Base-by-base conservation (phyloP, 257 asterid species). In the Fraxinus pennsylvanica region DNA sequence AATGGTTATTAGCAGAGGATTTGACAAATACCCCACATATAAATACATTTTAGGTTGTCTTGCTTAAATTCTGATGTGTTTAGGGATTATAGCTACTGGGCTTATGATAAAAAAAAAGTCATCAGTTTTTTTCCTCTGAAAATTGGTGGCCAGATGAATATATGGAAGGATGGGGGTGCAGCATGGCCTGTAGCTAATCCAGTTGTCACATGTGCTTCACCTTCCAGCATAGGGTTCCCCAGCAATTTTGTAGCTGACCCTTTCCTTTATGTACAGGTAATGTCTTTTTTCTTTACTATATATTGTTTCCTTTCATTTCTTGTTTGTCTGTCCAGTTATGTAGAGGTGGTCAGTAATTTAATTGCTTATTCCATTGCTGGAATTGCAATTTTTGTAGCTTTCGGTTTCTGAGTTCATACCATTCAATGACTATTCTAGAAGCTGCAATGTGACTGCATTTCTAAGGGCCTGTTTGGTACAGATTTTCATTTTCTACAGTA, bases 181-280 rank as follows among this genome's bases (percentile, higher is more conserved):
- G 96, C 99, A 75, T 95, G 98, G 97, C 98, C 99, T 41, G 92
- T 93, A 33, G 97, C 97, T 25, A 95, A 95, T 79, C 98, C 99
- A 3, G 91, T 95, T 72, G 78, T 93, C 82, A 95, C 98, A 33
- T 95, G 99, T 86, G 98, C 98, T 79, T 89, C 94, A 8, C 85
- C 90, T 81, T 95, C 99, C 45, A 87, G 87, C 81, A 87, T 93
- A 83, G 97, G 99, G 9, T 85, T 88, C 41, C 98, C 97, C 50
- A 95, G 97, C 82, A 95, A 95, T 70, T 95, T 93, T 80, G 98
- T 95, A 78, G 99, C 98, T 7, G 97, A 95, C 73, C 98, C 99
- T 54, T 94, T 94, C 86, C 91, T 94, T 67, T 91, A 84, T 85
- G 79, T 82, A 39, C 89, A 91, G 96, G 97, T 92, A 85, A 52